Evolutionary conservation across 2,329 filamentous ascomycete genomes (phyloP).

Genomic region (Xylaria sp.): DNA sequence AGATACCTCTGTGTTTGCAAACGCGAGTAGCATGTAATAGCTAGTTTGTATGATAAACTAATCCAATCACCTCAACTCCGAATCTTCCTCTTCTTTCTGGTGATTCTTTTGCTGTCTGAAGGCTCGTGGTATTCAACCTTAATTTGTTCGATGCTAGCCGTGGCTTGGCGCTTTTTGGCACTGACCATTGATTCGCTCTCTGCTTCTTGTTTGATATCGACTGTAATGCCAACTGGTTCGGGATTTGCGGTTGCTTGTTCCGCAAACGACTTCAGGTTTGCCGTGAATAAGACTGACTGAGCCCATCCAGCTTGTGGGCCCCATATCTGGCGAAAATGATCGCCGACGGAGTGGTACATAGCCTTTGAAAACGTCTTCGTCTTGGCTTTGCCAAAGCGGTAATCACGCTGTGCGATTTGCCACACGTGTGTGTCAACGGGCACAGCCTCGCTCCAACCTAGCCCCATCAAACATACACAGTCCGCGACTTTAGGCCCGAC

Average conservation of each 20-base stretch:
- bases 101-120: slow-evolving; percentile 12
- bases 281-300: slow-evolving; percentile 94
- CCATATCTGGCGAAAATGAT: slow-evolving; percentile 89
- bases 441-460: slow-evolving; percentile 94
- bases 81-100: slow-evolving; percentile 31
- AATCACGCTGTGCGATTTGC: slow-evolving; percentile 97
- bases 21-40: background rate
- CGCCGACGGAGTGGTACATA: slow-evolving; percentile 87
- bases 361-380: slow-evolving; percentile 84
- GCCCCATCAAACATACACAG: slow-evolving; percentile 93
- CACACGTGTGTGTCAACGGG: slow-evolving; percentile 98
- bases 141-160: slow-evolving; percentile 27
- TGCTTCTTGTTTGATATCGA: slow-evolving; percentile 37
- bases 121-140: slow-evolving; percentile 29
- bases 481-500: slow-evolving; percentile 97
- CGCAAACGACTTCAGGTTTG: slow-evolving; percentile 85
- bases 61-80: slow-evolving; percentile 18
- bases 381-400: slow-evolving; percentile 86
- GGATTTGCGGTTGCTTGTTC: slow-evolving; percentile 58
- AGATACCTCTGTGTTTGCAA: background rate
- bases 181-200: slow-evolving; percentile 4
- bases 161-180: slow-evolving; percentile 32
- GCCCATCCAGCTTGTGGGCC: slow-evolving; percentile 96
- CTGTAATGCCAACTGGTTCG: slow-evolving; percentile 36
- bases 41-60: background rate